Base-by-base conservation (phyloP, 768 basidiomycete species). In the Mycena chlorophos region DNA sequence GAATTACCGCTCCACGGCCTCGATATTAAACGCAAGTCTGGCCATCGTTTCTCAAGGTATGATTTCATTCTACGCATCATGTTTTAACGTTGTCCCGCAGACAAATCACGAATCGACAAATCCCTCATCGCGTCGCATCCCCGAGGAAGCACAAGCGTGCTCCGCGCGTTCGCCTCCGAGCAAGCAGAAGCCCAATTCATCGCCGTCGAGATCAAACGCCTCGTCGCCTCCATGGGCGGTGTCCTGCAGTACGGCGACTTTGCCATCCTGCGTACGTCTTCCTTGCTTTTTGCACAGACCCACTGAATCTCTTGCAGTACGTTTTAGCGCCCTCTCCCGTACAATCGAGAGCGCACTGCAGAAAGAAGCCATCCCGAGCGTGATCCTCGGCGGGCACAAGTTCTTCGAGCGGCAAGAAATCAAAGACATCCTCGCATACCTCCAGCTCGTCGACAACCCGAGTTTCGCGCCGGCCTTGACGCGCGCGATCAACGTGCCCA, bases 321-420 rank as follows among this genome's bases (percentile, higher is more conserved):
- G 93, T 26, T 91, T 85, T 63, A 93, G 89, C 67, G 87, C 91
- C 0, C 73, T 92, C 4, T 92, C 90, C 1, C 80, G 91, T 28
- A 74, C 76, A 0, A 79, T 94, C 29, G 94, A 94, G 71, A 79
- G 77, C 14, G 85, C 87, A 0, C 70, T 96, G 22, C 90, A 91
- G 65, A 85, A 81, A 58, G 83, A 86, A 58, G 82, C 84, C n/a
- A 89, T 96, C 34, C 91, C 91, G 1, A 83, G 80, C 62, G 74
- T 83, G 54, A 80, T 94, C 47, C 77, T 94, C 2, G 87, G 84
- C 20, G 91, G 91, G 0, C 88, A 89, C 65, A 89, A 86, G 65
- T 94, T 94, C 77, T 94, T 94, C 63, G 90, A 94, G 60, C 83
- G 91, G 17, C 67, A 83, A 64, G 92, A 94, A 86, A 81, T 94